Percentiles rank a stretch among this genome's conserved stretches.
Conservation (phyloP, 805 yeast genomes). For the Wickerhamiella allomyrinae region DNA sequence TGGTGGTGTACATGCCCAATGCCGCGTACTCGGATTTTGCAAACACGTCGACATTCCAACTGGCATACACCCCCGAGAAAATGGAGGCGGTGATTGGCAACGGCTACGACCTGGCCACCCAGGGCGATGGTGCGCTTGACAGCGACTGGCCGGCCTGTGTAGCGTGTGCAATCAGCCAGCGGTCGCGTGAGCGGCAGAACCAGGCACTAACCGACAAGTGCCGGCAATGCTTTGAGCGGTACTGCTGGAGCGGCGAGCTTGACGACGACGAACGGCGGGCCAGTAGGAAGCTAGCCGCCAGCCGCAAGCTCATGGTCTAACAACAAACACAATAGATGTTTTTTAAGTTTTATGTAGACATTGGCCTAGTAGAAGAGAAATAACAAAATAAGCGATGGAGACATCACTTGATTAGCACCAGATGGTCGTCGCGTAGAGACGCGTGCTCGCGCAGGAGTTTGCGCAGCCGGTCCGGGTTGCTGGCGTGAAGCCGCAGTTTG, state of each 20-base stretch:
- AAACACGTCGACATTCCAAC: constrained; percentile 59
- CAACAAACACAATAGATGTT: background rate
- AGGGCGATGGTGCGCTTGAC: constrained; percentile 54
- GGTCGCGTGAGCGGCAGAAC: constrained; percentile 58
- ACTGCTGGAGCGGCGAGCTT: constrained; percentile 57
- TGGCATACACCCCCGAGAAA: constrained; percentile 46
- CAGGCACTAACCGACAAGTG: constrained; percentile 53
- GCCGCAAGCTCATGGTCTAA: background rate
- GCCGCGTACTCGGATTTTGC: constrained; percentile 48
- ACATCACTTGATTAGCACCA: constrained; percentile 9
- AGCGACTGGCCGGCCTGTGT: constrained; percentile 58
- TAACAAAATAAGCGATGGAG: background rate
- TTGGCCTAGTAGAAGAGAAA: background rate
- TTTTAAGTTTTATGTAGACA: background rate
- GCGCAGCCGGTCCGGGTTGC: constrained; percentile 48
- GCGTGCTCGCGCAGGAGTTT: constrained; percentile 42
- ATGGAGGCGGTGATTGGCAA: constrained; percentile 48
- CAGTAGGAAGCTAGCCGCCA: background rate
- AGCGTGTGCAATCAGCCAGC: constrained; percentile 69
- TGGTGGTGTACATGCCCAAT: constrained; percentile 67
- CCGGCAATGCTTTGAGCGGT: constrained; percentile 48
- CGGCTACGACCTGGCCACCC: constrained; percentile 58
- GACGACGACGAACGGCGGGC: constrained; percentile 7
- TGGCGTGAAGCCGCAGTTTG: constrained; percentile 49
- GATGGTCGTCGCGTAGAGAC: constrained; percentile 35